Evolutionary conservation across 495 filamentous ascomycete species (phyloP).

Genomic region (Podospora pseudoanserina): DNA sequence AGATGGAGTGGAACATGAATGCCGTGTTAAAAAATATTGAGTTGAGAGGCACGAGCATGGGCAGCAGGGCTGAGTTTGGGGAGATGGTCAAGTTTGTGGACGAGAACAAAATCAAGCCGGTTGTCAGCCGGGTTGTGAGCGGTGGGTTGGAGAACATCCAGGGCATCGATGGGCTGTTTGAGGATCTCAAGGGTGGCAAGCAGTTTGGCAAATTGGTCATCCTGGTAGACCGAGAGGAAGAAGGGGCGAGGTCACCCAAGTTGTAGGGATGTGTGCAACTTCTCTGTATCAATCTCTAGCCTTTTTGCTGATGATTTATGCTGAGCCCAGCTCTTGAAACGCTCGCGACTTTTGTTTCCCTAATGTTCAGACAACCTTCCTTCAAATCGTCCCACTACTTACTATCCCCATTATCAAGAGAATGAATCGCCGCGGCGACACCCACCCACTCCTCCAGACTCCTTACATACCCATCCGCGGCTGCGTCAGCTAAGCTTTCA

Average conservation of each 20-base stretch:
- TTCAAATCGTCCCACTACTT: neutral
- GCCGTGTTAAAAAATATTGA: slow-evolving; percentile 76
- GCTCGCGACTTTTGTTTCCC: neutral
- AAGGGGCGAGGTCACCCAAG: slow-evolving; percentile 20
- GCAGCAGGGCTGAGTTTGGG: slow-evolving; percentile 66
- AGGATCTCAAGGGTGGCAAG: slow-evolving; percentile 68
- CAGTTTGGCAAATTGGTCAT: slow-evolving; percentile 80
- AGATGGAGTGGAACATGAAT: slow-evolving; percentile 67
- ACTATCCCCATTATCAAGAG: slow-evolving; percentile 5
- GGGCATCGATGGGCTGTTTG: slow-evolving; percentile 64
- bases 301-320: neutral
- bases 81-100: slow-evolving; percentile 75
- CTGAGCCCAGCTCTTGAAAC: neutral
- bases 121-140: slow-evolving; percentile 58
- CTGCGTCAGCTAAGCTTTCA: slow-evolving; percentile 49
- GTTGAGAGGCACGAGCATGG: slow-evolving; percentile 69
- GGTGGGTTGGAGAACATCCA: slow-evolving; percentile 60
- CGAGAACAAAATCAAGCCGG: slow-evolving; percentile 58
- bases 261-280: slow-evolving; percentile 9
- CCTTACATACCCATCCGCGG: slow-evolving; percentile 54
- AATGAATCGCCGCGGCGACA: slow-evolving; percentile 58
- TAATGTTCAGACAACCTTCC: neutral
- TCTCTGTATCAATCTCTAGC: neutral
- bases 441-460: slow-evolving; percentile 80
- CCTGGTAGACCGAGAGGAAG: slow-evolving; percentile 31